Conservation (phyloP, 257 asterid genomes). For the Gentiana macrophylla region DNA sequence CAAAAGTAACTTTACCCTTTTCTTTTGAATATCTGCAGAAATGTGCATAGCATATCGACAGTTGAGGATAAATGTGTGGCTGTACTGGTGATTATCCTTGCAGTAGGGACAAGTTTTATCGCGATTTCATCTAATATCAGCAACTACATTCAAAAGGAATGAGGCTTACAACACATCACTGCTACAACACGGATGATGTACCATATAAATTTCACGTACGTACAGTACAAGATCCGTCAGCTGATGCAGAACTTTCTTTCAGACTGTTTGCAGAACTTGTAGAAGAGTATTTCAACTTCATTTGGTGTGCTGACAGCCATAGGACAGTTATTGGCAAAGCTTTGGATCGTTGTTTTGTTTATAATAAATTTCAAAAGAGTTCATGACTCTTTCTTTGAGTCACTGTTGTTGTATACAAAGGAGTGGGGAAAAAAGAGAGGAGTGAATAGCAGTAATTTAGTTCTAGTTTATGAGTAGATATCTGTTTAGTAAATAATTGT, state of each 20-base stretch:
- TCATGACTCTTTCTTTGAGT: too few species aligned
- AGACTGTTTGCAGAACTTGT: background rate
- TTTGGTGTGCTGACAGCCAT: background rate
- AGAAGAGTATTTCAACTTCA: background rate
- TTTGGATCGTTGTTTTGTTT: too few species aligned
- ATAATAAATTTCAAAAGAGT: too few species aligned
- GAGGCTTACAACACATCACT: background rate
- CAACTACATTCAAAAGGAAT: conserved; percentile 25
- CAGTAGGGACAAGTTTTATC: conserved; percentile 67
- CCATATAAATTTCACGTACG: too few species aligned
- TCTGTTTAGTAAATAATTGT: too few species aligned
- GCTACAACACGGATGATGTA: background rate
- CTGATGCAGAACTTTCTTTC: background rate
- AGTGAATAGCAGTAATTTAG: too few species aligned
- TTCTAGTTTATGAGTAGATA: too few species aligned
- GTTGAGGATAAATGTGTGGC: conserved; percentile 59
- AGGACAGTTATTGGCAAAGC: too few species aligned
- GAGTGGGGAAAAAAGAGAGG: too few species aligned
- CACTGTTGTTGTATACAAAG: too few species aligned
- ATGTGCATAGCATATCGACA: conserved; percentile 50
- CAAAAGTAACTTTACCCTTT: too few species aligned
- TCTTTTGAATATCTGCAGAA: conserved; percentile 36
- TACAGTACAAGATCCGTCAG: background rate
- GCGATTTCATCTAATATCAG: conserved; percentile 62
- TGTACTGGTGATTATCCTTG: conserved; percentile 53